These are phyloP conservation scores for Arthroderma sp. DNA, from an alignment of 2,329 filamentous ascomycete species.

Conservation along the genomic window DNA sequence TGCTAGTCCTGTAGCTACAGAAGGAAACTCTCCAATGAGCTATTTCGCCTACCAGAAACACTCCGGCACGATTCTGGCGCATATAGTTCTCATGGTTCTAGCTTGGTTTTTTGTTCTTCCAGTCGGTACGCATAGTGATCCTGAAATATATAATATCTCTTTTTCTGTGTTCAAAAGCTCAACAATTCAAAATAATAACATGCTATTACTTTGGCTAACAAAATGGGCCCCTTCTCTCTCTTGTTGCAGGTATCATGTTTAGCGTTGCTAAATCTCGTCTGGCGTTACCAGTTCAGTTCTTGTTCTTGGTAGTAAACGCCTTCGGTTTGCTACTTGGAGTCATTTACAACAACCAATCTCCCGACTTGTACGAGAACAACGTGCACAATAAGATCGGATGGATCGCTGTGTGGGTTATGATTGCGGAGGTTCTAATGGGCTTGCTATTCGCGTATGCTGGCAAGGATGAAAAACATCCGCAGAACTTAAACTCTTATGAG, in stretches of 20 bases:
- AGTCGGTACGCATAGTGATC: slow-evolving; percentile 43
- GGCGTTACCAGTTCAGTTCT: slow-evolving; percentile 54
- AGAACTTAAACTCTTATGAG: slow-evolving; percentile 29
- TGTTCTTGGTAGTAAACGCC: slow-evolving; percentile 51
- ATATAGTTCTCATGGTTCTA: slow-evolving; percentile 56
- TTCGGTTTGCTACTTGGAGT: slow-evolving; percentile 51
- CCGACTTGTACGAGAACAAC: slow-evolving; percentile 76
- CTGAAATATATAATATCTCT: neutral
- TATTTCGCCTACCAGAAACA: slow-evolving; percentile 32
- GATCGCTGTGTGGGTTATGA: slow-evolving; percentile 60
- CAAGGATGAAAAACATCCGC: slow-evolving; percentile 20
- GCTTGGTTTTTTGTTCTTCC: slow-evolving; percentile 64
- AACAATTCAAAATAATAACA: too few relatives aligned
- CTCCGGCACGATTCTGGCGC: slow-evolving; percentile 45
- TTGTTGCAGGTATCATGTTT: slow-evolving; percentile 59
- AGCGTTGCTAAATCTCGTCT: slow-evolving; percentile 68
- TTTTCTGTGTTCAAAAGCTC: neutral
- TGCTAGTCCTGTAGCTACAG: slow-evolving; percentile 15
- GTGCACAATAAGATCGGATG: slow-evolving; percentile 83
- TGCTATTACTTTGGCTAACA: too few relatives aligned
- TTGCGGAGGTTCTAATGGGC: slow-evolving; percentile 56
- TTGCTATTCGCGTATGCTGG: slow-evolving; percentile 50
- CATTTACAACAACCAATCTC: slow-evolving; percentile 67
- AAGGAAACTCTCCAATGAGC: slow-evolving; percentile 24
- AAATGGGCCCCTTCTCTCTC: too few relatives aligned